Percentiles rank a stretch among this genome's conserved stretches.
Conservation (phyloP, 2,329 filamentous ascomycete genomes). For the Teratosphaeriaceae sp. region DNA sequence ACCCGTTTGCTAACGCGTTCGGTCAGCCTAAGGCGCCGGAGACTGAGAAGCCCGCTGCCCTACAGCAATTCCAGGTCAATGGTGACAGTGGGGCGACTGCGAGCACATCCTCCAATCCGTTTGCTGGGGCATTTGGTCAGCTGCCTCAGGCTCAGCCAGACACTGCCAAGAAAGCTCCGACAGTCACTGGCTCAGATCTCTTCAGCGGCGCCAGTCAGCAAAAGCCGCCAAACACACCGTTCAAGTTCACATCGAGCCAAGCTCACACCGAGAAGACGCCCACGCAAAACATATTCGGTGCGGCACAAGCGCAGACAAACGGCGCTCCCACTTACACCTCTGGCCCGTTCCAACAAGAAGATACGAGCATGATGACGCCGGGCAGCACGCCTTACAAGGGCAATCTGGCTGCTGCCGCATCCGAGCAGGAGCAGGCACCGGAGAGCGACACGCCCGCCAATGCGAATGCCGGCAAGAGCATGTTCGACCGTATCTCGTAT, state of each 20-base stretch:
- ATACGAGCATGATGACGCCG: conserved; percentile 23
- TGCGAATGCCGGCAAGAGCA: conserved; percentile 10
- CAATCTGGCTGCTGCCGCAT: conserved; percentile 4
- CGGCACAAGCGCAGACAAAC: conserved; percentile 6
- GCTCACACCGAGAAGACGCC: conserved; percentile 1
- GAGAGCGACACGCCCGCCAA: conserved; percentile 9
- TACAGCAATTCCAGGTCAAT: conserved; percentile 3
- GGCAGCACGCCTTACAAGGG: conserved; percentile 18
- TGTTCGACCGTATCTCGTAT: conserved; percentile 12
- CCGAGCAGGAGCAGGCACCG: conserved; percentile 1
- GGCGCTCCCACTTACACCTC: conserved; percentile 5
- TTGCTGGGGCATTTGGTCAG: background rate
- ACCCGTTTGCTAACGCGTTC: background rate
- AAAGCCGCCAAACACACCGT: background rate
- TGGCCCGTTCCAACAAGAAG: conserved; percentile 14
- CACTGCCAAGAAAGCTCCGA: conserved; percentile 2
- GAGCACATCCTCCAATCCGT: background rate
- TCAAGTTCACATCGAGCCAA: conserved; percentile 1
- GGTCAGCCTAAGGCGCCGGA: background rate
- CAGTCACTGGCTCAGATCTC: conserved; percentile 7
- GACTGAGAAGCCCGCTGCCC: conserved; percentile 1
- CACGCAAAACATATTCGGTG: conserved; percentile 3
- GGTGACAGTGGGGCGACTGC: background rate
- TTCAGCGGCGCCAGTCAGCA: conserved; percentile 8
- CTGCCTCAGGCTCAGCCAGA: background rate